Conservation (phyloP, 2,329 filamentous ascomycete species). For the Pseudopithomyces chartarum region DNA sequence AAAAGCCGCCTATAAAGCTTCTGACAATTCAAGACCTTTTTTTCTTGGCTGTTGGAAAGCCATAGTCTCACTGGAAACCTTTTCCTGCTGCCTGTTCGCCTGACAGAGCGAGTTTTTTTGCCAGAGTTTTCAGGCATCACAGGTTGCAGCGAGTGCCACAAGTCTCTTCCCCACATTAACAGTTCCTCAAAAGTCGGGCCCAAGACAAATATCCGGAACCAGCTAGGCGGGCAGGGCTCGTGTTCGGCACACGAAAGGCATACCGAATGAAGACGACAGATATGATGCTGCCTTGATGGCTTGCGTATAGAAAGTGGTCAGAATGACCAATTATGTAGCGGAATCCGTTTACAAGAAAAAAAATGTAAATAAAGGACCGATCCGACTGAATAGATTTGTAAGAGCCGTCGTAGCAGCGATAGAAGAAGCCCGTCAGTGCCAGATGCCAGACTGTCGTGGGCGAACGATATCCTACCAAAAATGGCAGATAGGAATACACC, state of each 20-base stretch:
- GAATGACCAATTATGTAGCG: constrained; percentile 1
- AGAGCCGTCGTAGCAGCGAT: background rate
- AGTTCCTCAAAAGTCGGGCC: background rate
- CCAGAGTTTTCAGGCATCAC: background rate
- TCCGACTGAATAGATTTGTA: background rate
- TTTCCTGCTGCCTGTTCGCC: too few species aligned
- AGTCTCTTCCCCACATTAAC: background rate
- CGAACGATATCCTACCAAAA: too few species aligned
- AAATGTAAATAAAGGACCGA: background rate
- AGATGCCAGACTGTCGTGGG: too few species aligned
- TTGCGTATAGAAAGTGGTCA: constrained; percentile 1
- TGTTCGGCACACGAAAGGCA: background rate
- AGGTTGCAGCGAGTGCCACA: constrained; percentile 3
- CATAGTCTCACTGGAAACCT: too few species aligned
- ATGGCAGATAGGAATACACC: too few species aligned
- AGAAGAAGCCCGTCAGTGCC: background rate
- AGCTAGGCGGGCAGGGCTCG: background rate
- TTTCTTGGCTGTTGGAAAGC: too few species aligned
- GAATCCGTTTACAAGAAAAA: constrained; percentile 1
- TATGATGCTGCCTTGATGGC: constrained; percentile 2
- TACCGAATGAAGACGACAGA: constrained; percentile 1
- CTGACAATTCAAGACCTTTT: too few species aligned
- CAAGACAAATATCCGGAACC: background rate
- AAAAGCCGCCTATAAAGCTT: too few species aligned
- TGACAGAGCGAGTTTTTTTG: background rate